Base-by-base conservation (phyloP, 2,329 filamentous ascomycete species). In the Neurospora crassa region DNA sequence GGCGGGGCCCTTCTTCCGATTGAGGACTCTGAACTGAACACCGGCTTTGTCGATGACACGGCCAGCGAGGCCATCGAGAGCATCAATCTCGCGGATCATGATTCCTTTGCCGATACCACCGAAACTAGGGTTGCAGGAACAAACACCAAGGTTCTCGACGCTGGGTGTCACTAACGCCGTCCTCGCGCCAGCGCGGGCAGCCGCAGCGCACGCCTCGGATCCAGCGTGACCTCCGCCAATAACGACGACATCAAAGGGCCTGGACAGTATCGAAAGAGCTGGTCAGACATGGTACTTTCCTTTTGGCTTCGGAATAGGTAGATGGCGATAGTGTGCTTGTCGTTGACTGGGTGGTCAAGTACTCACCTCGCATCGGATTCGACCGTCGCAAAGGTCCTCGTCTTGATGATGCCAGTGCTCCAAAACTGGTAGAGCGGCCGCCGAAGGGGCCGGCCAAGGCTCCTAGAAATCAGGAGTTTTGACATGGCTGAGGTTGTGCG, bases 61-160 rank as follows among this genome's bases (percentile, higher is more conserved):
- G 0, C 93, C 94, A 0, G 94, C 91, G 24, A 99, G 84, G 0
- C 96, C 96, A 78, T 98, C 96, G 72, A 99, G 85, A 0, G 96
- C 96, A 83, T 99, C 96, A 41, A 99, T 91, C 81, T 99, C 96
- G 59, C 95, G 90, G 69, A 99, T 84, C 84, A 99, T 97, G 11
- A 93, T 98, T 18, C 96, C 96, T 80, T 99, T 99, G 67, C 96
- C 96, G 76, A 99, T 98, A n/a, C 96, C 96, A 47, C 96, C 96
- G 78, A 99, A 97, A 74, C 93, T 97, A 1, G 95, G 95, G 79
- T 98, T 98, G 83, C 95, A 98, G 43, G 94, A 97, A 83, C 95
- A 98, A 40, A 96, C 93, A 70, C 95, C 95, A 24, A 98, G 89
- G 76, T 97, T 97, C 72, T 94, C 90, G 71, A 93, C 81, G 72